Base-by-base conservation (phyloP, 2,329 filamentous ascomycete genomes). In the Neofusicoccum cordaticola region DNA sequence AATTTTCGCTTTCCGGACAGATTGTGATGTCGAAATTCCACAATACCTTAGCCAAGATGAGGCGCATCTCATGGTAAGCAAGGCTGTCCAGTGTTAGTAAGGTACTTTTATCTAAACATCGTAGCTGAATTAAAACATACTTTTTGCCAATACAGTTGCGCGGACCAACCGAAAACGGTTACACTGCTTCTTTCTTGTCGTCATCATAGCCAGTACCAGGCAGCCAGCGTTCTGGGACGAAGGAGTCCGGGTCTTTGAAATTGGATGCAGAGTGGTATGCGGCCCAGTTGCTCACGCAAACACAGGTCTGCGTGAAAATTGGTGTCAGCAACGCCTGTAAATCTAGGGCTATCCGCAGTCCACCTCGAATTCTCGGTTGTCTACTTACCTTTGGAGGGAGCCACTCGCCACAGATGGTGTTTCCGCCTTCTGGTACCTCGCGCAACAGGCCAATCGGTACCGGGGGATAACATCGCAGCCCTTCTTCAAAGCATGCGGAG, bases 151-250 rank as follows among this genome's bases (percentile, higher is more conserved):
- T 34, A 60, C 75, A 78, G 50, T 77, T 72, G n/a, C 81, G 71
- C 0, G 79, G 72, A 0, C 81, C 82, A 39, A 77, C 71, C 0
- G 75, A 78, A 68, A 84, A 84, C 0, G 80, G 72, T 22, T 82
- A 76, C 15, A 81, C 65, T 15, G 70, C 79, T 4, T 69, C 70
- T 47, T 71, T 74, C 37, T 75, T 68, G 44, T 77, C 74, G 19
- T 68, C 67, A 0, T 67, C 69, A n/a, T 69, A 77, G 3, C 63
- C 22, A 64, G 50, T 44, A 68, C 62, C 31, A 0, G 70, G 71
- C 2, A 78, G 63, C 79, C 79, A 82, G 31, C 80, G 71, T 61
- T 81, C 77, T 4, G 80, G 80, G 4, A 72, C 66, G 63, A 79
- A 82, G 5, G 68, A 65, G 8, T 71, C 51, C 0, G 78, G 71